Conservation (phyloP, 108 stramenopile genomes). For the Conticribra guillardii region DNA sequence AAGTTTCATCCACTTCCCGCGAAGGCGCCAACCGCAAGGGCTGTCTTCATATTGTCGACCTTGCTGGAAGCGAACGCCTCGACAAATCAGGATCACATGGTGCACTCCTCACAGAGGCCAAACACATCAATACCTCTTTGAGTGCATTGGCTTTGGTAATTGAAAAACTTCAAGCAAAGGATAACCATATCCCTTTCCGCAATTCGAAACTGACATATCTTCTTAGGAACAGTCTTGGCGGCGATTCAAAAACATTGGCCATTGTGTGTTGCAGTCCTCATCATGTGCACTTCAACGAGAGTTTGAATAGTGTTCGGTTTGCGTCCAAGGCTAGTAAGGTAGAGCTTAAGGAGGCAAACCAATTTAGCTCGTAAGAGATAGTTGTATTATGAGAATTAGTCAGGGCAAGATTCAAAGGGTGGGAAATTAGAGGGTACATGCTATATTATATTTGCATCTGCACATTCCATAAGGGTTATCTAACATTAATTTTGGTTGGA, state of each 20-base stretch:
- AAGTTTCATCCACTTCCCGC: constrained; percentile 46
- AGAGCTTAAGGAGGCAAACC: constrained; percentile 66
- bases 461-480: too few relatives aligned
- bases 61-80: constrained; percentile 94
- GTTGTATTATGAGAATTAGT: too few relatives aligned
- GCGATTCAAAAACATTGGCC: constrained; percentile 90
- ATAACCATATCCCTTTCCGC: constrained; percentile 88
- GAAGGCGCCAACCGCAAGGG: constrained; percentile 59
- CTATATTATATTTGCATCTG: too few relatives aligned
- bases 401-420: too few relatives aligned
- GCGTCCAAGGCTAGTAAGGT: constrained; percentile 86
- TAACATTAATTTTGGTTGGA: too few relatives aligned
- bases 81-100: constrained; percentile 83
- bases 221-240: constrained; percentile 85
- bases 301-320: constrained; percentile 86
- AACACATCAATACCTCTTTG: constrained; percentile 88
- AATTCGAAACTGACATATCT: constrained; percentile 94
- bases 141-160: constrained; percentile 79
- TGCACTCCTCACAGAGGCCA: constrained; percentile 78
- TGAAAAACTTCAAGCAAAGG: constrained; percentile 79
- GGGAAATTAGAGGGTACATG: too few relatives aligned
- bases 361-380: constrained; percentile 19
- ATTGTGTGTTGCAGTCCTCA: constrained; percentile 93
- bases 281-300: constrained; percentile 80
- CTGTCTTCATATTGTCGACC: constrained; percentile 81